phyloP scores from a whole-genome alignment of 2,329 filamentous ascomycete genomes.

The Aspergillus texensis region DNA sequence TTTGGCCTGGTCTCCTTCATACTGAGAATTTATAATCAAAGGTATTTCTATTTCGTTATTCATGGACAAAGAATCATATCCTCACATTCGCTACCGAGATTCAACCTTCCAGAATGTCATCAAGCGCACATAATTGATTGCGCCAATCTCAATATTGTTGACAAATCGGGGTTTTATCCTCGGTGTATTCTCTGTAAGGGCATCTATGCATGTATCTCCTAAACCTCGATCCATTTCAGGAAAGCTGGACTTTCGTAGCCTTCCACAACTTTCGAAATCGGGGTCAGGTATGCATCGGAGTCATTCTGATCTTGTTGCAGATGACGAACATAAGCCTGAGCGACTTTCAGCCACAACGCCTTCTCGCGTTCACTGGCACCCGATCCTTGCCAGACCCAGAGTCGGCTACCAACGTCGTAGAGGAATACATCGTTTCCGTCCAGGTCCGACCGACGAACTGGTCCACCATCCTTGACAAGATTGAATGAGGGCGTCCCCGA shows the following conservation, averaged over 20 bases:
- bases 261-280: slow-evolving; percentile 35
- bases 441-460: slow-evolving; percentile 53
- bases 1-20: too few relatives aligned
- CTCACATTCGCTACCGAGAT: too few relatives aligned
- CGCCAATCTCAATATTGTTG: too few relatives aligned
- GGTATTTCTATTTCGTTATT: too few relatives aligned
- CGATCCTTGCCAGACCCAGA: slow-evolving; percentile 70
- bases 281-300: slow-evolving; percentile 27
- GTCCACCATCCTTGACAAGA: slow-evolving; percentile 58
- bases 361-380: slow-evolving; percentile 62
- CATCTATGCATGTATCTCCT: neutral
- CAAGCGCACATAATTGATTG: too few relatives aligned
- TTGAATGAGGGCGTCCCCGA: slow-evolving; percentile 61
- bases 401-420: slow-evolving; percentile 57
- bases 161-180: too few relatives aligned
- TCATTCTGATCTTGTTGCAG: slow-evolving; percentile 26
- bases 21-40: too few relatives aligned
- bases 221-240: slow-evolving; percentile 24
- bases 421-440: slow-evolving; percentile 65
- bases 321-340: slow-evolving; percentile 32
- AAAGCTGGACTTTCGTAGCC: slow-evolving; percentile 34
- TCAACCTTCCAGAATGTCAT: too few relatives aligned
- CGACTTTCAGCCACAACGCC: slow-evolving; percentile 55
- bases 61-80: too few relatives aligned
- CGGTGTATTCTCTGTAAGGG: too few relatives aligned